phyloP scores from a whole-genome alignment of 1,284 basidiomycete species.

The Pseudozyma pruni region DNA sequence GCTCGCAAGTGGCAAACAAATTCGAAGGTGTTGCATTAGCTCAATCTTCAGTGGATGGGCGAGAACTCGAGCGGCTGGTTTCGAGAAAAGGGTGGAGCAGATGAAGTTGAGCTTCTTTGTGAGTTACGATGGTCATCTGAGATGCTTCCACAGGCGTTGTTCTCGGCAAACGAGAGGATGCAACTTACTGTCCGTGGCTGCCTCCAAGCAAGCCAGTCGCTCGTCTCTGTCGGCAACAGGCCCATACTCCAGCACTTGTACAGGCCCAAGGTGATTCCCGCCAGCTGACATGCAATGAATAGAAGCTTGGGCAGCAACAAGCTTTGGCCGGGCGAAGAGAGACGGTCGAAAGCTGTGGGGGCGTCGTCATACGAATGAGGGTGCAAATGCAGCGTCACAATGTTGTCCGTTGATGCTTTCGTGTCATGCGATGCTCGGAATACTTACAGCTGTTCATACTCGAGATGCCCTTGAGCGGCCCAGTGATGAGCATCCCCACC shows the following conservation, averaged over 20 bases:
- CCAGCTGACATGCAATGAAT: conserved; percentile 60
- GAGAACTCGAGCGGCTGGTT: conserved; percentile 50
- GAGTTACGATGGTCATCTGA: too few relatives aligned
- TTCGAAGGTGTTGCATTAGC: neutral
- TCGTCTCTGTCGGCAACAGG: conserved; percentile 63
- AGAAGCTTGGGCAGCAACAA: conserved; percentile 55
- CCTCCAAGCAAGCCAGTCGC: conserved; percentile 67
- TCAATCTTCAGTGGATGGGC: conserved; percentile 26
- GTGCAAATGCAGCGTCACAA: neutral
- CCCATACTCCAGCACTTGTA: conserved; percentile 68
- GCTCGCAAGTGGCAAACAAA: neutral
- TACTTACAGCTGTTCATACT: conserved; percentile 49
- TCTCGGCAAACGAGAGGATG: too few relatives aligned
- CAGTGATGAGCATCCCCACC: conserved; percentile 64
- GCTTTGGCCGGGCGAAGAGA: conserved; percentile 51
- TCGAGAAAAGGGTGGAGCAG: conserved; percentile 1
- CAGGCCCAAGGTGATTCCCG: conserved; percentile 54
- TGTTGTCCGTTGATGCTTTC: neutral
- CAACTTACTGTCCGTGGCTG: conserved; percentile 56
- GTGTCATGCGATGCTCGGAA: neutral
- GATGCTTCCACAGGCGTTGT: too few relatives aligned
- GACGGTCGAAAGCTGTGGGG: conserved; percentile 59
- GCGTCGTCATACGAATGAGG: neutral
- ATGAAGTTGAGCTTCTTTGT: too few relatives aligned
- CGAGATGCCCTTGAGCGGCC: conserved; percentile 56